phyloP scores from a whole-genome alignment of 2,329 filamentous ascomycete genomes.

The Nigrospora osmanthi region DNA sequence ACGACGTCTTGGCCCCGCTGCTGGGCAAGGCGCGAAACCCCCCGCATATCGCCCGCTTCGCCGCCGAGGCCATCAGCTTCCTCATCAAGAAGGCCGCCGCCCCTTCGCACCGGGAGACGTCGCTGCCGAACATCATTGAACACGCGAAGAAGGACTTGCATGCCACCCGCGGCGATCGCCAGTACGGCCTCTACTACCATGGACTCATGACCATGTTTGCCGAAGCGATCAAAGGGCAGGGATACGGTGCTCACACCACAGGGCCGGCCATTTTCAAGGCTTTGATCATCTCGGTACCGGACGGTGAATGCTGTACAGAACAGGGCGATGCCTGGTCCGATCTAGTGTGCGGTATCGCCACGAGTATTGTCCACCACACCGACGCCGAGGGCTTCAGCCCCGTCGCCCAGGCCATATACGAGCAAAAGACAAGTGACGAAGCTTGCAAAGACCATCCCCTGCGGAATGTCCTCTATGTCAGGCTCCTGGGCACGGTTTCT shows the following conservation, averaged over 20 bases:
- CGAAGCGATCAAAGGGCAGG: constrained; percentile 65
- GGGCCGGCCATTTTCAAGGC: constrained; percentile 44
- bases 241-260: constrained; percentile 51
- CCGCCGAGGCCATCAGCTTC: constrained; percentile 92
- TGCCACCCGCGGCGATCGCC: constrained; percentile 41
- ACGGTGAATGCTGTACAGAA: constrained; percentile 39
- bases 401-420: constrained; percentile 54
- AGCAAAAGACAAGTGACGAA: constrained; percentile 34
- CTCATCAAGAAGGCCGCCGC: constrained; percentile 82
- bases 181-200: constrained; percentile 67
- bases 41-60: constrained; percentile 81
- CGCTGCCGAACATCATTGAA: constrained; percentile 62
- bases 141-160: constrained; percentile 65
- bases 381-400: constrained; percentile 65
- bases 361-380: constrained; percentile 77
- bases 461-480: constrained; percentile 39
- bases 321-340: constrained; percentile 48
- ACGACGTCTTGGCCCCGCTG: constrained; percentile 73
- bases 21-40: constrained; percentile 79
- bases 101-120: constrained; percentile 65
- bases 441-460: constrained; percentile 23
- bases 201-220: constrained; percentile 89
- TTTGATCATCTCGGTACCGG: constrained; percentile 42
- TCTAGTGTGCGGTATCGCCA: constrained; percentile 68
- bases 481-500: constrained; percentile 60